Evolutionary conservation across 441 rosid species (phyloP).

Genomic region (Jatropha podagrica): DNA sequence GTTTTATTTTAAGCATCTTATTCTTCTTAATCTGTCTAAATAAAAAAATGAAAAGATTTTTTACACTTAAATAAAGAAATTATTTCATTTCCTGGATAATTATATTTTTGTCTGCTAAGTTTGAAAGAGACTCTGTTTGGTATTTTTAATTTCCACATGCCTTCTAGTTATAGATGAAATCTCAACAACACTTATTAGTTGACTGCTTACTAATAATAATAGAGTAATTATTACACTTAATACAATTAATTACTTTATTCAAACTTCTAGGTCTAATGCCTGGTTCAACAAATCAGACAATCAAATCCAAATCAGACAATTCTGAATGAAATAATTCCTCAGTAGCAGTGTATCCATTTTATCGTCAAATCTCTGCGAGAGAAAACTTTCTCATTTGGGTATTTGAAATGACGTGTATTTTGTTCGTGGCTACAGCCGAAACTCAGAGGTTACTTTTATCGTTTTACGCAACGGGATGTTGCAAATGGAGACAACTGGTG

Average conservation of each 20-base stretch:
- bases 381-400: too few relatives aligned
- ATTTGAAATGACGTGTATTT: too few relatives aligned
- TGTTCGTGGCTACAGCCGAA: too few relatives aligned
- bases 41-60: too few relatives aligned
- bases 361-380: too few relatives aligned
- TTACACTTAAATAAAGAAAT: not conserved
- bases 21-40: too few relatives aligned
- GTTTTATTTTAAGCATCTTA: too few relatives aligned
- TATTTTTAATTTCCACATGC: not conserved
- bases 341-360: too few relatives aligned
- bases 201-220: not conserved
- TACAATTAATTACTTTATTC: not conserved
- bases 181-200: not conserved
- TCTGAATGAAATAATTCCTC: not conserved
- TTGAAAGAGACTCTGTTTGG: not conserved
- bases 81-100: not conserved
- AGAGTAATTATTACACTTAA: not conserved
- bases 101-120: not conserved
- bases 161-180: not conserved
- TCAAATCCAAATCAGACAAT: not conserved
- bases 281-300: not conserved
- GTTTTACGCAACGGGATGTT: constrained; percentile 7
- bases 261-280: not conserved
- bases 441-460: not conserved
- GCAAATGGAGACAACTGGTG: constrained; percentile 7